Percentiles rank a stretch among this genome's conserved stretches.
phyloP scores from a whole-genome alignment of 352 stramenopile genomes.

The Phytophthora cryptogea region DNA sequence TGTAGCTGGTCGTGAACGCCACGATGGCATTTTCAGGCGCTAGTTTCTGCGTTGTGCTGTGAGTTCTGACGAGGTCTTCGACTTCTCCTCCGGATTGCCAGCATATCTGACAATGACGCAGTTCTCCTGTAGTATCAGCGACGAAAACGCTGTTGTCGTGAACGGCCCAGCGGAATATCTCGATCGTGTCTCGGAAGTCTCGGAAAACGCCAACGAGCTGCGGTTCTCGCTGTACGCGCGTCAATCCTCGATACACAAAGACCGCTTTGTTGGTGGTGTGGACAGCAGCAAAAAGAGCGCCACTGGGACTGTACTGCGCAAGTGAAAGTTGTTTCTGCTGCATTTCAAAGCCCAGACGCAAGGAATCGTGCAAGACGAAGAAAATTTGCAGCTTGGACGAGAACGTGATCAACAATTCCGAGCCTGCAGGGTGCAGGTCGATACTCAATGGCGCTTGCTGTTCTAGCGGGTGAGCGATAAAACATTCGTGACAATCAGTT shows the following conservation, averaged over 20 bases:
- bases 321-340: conserved; percentile 63
- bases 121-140: conserved; percentile 31
- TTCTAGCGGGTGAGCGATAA: conserved; percentile 55
- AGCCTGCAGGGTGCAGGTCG: conserved; percentile 63
- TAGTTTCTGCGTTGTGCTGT: conserved; percentile 32
- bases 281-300: conserved; percentile 49
- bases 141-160: conserved; percentile 61
- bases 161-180: conserved; percentile 45
- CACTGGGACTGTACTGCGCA: conserved; percentile 65
- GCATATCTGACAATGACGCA: conserved; percentile 48
- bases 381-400: conserved; percentile 62
- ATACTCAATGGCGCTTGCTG: conserved; percentile 46
- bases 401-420: conserved; percentile 60
- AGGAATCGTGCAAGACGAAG: conserved; percentile 61
- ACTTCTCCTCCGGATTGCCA: conserved; percentile 42
- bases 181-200: conserved; percentile 49
- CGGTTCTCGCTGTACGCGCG: conserved; percentile 47
- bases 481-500: conserved; percentile 59
- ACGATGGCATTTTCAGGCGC: conserved; percentile 27
- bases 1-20: conserved; percentile 32
- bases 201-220: conserved; percentile 52
- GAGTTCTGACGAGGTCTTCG: conserved; percentile 45
- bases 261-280: conserved; percentile 48
- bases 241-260: conserved; percentile 56
- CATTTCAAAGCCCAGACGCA: conserved; percentile 69